Evolutionary conservation across 306 rosid species (phyloP), one percentile per base, ranked within the genome.

Genomic region (Ceratonia siliqua): DNA sequence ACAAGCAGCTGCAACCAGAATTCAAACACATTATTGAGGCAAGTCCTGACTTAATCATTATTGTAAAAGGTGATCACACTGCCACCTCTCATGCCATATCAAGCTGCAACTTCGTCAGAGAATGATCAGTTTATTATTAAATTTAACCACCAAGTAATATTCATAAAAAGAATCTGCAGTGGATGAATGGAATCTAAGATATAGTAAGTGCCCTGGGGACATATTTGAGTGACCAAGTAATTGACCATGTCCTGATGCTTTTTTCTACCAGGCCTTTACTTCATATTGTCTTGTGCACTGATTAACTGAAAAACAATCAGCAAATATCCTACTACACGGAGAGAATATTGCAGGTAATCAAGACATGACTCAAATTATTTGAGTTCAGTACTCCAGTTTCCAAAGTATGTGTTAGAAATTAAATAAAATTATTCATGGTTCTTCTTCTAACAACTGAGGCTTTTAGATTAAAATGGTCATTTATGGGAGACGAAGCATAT

Each of bases 1-100:
- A 94, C 97, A 75, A 94, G 99, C 83, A 95, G 78, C 99, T 95
- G 90, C 84, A 84, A 78, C n/a, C 30, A 62, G 3, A 28, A 28
- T 28, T 28, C 4, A 11, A 15, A 63, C 50, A 66, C 52, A 33
- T 13, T 58, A 21, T 41, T 65, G 68, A 69, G 21, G 53, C 32
- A 21, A 15, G 46, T 62, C 39, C 11, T 64, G 14, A 21, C 74
- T 48, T 11, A 30, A 56, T 35, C 68, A 62, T 30, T 30, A 21
- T 27, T 50, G 17, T 50, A 38, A 71, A 63, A 43, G 15, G 42
- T 28, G 55, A 63, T 46, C 70, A 62, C 33, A 63, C 50, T n/a
- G 35, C 18, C 27, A 45, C 70, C 32, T 70, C 41, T 15, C 33
- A 32, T 3, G 36, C 21, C 25, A 53, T 30, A 43, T 62, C 81